Percentiles rank a stretch among this genome's conserved stretches.
These are phyloP conservation scores for Trichoderma citrinoviride DNA, from an alignment of 2,329 filamentous ascomycete genomes.

Conservation along the genomic window DNA sequence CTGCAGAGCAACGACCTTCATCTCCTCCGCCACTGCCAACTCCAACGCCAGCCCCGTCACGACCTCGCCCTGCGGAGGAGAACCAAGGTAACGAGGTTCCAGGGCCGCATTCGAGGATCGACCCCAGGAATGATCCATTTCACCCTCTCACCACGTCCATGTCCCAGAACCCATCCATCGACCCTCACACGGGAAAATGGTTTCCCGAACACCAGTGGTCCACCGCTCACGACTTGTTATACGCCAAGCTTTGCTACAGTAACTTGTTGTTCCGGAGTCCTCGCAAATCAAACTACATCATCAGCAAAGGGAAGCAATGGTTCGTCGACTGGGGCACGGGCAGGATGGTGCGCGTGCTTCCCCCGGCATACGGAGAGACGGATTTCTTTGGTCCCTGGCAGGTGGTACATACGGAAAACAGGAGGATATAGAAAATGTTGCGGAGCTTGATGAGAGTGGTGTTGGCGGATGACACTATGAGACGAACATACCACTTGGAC, in stretches of 20 bases:
- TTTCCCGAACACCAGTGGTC: conserved; percentile 55
- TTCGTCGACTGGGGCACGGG: conserved; percentile 59
- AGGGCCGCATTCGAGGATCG: conserved; percentile 24
- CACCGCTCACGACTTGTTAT: conserved; percentile 55
- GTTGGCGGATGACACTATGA: background rate
- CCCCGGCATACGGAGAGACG: conserved; percentile 53
- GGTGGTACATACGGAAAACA: conserved; percentile 49
- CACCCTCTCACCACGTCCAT: conserved; percentile 46
- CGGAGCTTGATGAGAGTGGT: background rate
- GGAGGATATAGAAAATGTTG: conserved; percentile 37
- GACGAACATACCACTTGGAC: background rate
- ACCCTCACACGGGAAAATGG: conserved; percentile 55
- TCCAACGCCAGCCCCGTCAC: conserved; percentile 18
- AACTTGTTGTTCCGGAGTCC: conserved; percentile 56
- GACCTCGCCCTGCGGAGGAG: conserved; percentile 21
- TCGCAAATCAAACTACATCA: conserved; percentile 56
- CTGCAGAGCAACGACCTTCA: conserved; percentile 21
- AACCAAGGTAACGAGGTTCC: conserved; percentile 16
- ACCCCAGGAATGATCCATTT: conserved; percentile 34
- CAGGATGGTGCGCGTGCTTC: conserved; percentile 51
- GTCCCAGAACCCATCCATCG: conserved; percentile 45
- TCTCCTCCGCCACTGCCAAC: conserved; percentile 21
- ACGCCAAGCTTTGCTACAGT: conserved; percentile 60
- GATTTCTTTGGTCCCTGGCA: conserved; percentile 51
- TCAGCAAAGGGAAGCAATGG: conserved; percentile 57